Conservation (phyloP, 345 rosid genomes). For the Camelina sativa region DNA sequence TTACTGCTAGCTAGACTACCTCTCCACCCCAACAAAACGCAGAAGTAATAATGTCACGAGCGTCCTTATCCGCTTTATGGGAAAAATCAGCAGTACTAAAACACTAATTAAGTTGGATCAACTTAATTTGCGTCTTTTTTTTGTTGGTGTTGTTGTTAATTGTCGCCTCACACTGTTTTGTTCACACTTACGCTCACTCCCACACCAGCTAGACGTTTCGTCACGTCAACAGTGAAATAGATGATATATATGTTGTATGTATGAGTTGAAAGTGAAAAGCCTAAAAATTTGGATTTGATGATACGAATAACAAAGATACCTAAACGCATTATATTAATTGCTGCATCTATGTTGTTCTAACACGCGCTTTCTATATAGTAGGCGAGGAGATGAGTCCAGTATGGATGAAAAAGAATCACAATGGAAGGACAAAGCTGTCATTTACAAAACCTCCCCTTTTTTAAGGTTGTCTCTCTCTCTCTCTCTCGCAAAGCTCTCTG, state of each 20-base stretch:
- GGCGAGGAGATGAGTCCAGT: no score
- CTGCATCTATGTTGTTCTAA: no score
- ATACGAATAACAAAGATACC: no score
- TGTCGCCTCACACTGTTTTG: background rate
- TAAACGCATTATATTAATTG: no score
- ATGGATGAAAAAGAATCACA: background rate
- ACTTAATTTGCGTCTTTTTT: background rate
- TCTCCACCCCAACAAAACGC: no score
- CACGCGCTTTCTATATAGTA: no score
- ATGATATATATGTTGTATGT: no score
- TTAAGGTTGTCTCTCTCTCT: constrained; percentile 29
- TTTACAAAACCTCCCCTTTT: background rate
- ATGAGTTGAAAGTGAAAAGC: no score
- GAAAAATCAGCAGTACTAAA: constrained; percentile 7
- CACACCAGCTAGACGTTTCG: background rate
- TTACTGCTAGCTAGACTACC: no score
- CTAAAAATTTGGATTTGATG: no score
- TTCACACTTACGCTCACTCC: background rate
- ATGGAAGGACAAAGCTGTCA: constrained; percentile 19
- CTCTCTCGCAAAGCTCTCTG: constrained; percentile 19
- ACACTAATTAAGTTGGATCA: background rate
- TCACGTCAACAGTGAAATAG: constrained; percentile 6
- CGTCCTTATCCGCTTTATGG: background rate
- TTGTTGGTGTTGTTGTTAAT: background rate
- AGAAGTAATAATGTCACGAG: no score